Percentiles rank a stretch among this genome's conserved stretches.
Evolutionary conservation across 192 early-diverging fungal species (phyloP).

Genomic region (Coemansia guatemalensis): DNA sequence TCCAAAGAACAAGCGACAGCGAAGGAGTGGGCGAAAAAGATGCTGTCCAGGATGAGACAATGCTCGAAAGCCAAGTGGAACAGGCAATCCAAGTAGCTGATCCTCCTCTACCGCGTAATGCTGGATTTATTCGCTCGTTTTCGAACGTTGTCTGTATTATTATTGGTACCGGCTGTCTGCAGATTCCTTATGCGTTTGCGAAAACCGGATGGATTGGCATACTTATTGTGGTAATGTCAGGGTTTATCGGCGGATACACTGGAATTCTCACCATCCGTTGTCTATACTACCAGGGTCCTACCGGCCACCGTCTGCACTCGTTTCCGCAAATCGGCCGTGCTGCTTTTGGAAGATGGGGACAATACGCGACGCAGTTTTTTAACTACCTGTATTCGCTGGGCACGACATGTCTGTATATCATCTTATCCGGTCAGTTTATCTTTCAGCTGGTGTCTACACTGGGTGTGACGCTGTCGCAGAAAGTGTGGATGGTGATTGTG

Average conservation of each 20-base stretch:
- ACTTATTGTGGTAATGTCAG: constrained; percentile 64
- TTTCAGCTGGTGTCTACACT: constrained; percentile 55
- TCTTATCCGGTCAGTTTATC: constrained; percentile 68
- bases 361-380: constrained; percentile 60
- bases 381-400: constrained; percentile 68
- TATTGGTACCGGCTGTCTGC: constrained; percentile 77
- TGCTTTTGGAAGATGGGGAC: constrained; percentile 65
- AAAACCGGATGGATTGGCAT: constrained; percentile 81
- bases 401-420: constrained; percentile 65
- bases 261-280: constrained; percentile 72
- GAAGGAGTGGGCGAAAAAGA: constrained; percentile 22
- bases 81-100: constrained; percentile 3
- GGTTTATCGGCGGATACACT: constrained; percentile 70
- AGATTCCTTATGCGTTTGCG: constrained; percentile 75
- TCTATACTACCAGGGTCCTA: constrained; percentile 59
- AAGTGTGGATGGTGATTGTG: constrained; percentile 62
- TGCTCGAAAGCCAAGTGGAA: constrained; percentile 19
- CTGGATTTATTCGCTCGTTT: constrained; percentile 56
- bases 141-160: constrained; percentile 73
- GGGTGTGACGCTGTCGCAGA: constrained; percentile 44
- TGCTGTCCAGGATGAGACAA: constrained; percentile 18
- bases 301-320: constrained; percentile 50
- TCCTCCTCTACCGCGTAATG: constrained; percentile 29
- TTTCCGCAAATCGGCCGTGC: constrained; percentile 67
- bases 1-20: background rate